phyloP scores from a whole-genome alignment of 768 basidiomycete species.

The Mycena belliarum region DNA sequence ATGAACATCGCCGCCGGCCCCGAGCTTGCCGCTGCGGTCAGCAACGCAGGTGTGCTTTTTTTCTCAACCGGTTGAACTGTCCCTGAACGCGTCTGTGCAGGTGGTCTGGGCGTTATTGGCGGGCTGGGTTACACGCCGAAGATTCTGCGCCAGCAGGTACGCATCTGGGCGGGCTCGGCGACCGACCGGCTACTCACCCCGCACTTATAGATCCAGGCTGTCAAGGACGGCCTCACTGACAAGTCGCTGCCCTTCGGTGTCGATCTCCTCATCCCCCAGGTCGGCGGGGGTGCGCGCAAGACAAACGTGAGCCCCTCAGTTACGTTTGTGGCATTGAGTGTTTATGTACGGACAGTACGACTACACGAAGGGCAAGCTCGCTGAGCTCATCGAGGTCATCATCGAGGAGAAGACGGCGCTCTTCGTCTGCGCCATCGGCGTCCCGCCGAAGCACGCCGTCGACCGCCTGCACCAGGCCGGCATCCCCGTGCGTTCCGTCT shows the following conservation, averaged over 20 bases:
- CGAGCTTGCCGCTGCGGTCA: conserved; percentile 91
- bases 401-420: conserved; percentile 50
- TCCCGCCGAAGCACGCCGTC: conserved; percentile 81
- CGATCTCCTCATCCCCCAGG: conserved; percentile 84
- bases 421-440: conserved; percentile 82
- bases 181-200: background rate
- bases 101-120: conserved; percentile 89
- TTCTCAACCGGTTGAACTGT: background rate
- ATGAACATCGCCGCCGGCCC: conserved; percentile 50
- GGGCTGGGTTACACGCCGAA: conserved; percentile 88
- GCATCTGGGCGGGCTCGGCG: background rate
- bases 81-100: background rate
- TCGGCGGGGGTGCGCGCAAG: conserved; percentile 86
- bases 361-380: conserved; percentile 53
- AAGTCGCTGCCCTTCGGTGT: conserved; percentile 87
- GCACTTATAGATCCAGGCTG: conserved; percentile 56
- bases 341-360: conserved; percentile 50
- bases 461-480: conserved; percentile 83
- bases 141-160: conserved; percentile 73
- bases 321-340: background rate
- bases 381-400: conserved; percentile 67
- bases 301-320: conserved; percentile 66
- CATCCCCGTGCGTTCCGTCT: conserved; percentile 69
- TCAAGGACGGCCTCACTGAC: conserved; percentile 75
- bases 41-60: conserved; percentile 65